phyloP scores from a whole-genome alignment of 179 eudicot species.

The Spergularia azorica region DNA sequence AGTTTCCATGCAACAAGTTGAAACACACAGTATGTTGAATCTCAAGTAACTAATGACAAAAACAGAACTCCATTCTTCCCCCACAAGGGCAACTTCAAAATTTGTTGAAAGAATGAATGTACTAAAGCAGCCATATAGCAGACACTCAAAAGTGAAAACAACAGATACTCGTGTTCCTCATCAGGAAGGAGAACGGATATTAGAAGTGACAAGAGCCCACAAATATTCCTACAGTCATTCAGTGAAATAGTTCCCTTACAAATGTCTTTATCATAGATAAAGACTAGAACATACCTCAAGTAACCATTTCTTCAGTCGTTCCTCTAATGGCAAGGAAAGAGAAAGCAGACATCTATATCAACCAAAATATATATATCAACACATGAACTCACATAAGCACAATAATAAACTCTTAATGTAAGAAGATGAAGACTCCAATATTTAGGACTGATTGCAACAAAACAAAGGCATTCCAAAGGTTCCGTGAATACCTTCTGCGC shows the following conservation, averaged over 20 bases:
- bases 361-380: conserved; percentile 6
- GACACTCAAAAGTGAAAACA: neutral
- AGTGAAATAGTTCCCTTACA: neutral
- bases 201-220: neutral
- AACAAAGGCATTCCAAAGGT: neutral
- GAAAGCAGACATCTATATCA: conserved; percentile 47
- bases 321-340: conserved; percentile 63
- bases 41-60: neutral
- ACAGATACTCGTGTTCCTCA: neutral
- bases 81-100: neutral
- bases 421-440: too few relatives aligned
- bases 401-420: neutral
- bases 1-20: neutral
- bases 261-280: neutral
- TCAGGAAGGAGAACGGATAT: neutral
- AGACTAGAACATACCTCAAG: conserved; percentile 58
- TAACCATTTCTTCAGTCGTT: conserved; percentile 58
- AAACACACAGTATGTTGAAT: neutral
- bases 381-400: neutral
- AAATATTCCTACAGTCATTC: neutral
- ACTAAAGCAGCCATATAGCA: neutral
- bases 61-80: conserved; percentile 2
- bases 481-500: conserved; percentile 46
- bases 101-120: neutral
- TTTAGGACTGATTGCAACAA: neutral